Conservation (phyloP, 257 asterid species). For the Gynochthodes officinalis region DNA sequence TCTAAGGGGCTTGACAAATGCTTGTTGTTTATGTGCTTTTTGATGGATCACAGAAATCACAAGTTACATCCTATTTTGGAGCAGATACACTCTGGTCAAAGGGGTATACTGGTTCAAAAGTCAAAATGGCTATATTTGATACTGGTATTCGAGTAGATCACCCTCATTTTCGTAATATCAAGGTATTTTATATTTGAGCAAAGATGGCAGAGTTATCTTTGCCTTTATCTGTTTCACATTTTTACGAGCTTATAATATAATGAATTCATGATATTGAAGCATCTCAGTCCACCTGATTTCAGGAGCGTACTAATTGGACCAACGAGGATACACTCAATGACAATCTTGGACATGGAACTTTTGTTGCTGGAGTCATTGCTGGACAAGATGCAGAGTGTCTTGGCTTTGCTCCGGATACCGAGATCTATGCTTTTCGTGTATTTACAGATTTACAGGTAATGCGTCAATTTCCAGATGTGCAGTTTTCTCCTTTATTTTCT, state of each 20-base stretch:
- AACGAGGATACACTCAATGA: constrained; percentile 92
- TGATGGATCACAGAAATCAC: constrained; percentile 72
- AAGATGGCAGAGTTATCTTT: constrained; percentile 8
- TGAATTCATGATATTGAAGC: constrained; percentile 2
- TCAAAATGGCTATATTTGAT: constrained; percentile 97
- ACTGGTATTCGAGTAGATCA: constrained; percentile 90
- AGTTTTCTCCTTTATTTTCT: background rate
- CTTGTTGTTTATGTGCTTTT: constrained; percentile 6
- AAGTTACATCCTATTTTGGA: constrained; percentile 94
- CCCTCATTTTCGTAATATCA: constrained; percentile 97
- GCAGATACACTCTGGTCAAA: constrained; percentile 93
- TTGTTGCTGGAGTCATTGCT: constrained; percentile 98
- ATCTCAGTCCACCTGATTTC: constrained; percentile 18
- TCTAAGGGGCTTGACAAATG: background rate
- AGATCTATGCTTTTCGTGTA: constrained; percentile 95
- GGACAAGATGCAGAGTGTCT: constrained; percentile 94
- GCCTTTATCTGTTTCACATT: background rate
- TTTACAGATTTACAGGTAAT: constrained; percentile 98
- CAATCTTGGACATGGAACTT: constrained; percentile 99
- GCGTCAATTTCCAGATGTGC: constrained; percentile 42
- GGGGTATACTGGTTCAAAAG: constrained; percentile 93
- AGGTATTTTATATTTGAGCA: constrained; percentile 43
- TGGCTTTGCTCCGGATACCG: constrained; percentile 98
- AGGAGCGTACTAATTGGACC: constrained; percentile 99
- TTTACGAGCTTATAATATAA: background rate